These are phyloP conservation scores for Barbatosphaeria neglecta DNA, from an alignment of 495 filamentous ascomycete species.

Conservation along the genomic window DNA sequence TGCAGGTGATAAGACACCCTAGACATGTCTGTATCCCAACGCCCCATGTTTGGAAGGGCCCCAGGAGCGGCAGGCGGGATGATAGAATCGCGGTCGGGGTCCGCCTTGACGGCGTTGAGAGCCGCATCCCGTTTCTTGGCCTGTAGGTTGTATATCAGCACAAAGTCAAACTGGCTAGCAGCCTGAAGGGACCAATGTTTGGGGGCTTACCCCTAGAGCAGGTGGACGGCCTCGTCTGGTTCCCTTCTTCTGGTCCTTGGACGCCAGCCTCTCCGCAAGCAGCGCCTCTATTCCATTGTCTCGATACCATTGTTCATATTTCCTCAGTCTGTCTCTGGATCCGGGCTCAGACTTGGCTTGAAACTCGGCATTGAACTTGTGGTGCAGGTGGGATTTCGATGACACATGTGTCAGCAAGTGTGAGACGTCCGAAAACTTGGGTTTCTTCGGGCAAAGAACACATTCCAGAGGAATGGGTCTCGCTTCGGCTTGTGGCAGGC, in stretches of 20 bases:
- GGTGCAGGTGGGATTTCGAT: constrained; percentile 72
- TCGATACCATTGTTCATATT: constrained; percentile 62
- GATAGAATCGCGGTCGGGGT: constrained; percentile 17
- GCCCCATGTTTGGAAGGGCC: not conserved
- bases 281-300: constrained; percentile 50
- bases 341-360: constrained; percentile 43
- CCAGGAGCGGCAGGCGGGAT: too few species aligned
- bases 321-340: constrained; percentile 36
- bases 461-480: constrained; percentile 53
- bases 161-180: too few species aligned
- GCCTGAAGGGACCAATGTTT: not conserved
- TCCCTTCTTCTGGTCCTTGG: constrained; percentile 55
- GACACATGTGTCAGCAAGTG: constrained; percentile 80
- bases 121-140: not conserved
- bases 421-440: constrained; percentile 74
- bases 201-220: constrained; percentile 3
- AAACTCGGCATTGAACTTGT: constrained; percentile 62
- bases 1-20: constrained; percentile 5
- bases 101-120: constrained; percentile 14
- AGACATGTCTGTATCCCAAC: constrained; percentile 6
- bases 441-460: constrained; percentile 65
- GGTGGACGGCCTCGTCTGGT: constrained; percentile 10
- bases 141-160: not conserved
- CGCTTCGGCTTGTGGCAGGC: constrained; percentile 6
- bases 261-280: constrained; percentile 56